Evolutionary conservation across 176 grass and related monocot genomes (phyloP).

Genomic region (Phyllostachys edulis): DNA sequence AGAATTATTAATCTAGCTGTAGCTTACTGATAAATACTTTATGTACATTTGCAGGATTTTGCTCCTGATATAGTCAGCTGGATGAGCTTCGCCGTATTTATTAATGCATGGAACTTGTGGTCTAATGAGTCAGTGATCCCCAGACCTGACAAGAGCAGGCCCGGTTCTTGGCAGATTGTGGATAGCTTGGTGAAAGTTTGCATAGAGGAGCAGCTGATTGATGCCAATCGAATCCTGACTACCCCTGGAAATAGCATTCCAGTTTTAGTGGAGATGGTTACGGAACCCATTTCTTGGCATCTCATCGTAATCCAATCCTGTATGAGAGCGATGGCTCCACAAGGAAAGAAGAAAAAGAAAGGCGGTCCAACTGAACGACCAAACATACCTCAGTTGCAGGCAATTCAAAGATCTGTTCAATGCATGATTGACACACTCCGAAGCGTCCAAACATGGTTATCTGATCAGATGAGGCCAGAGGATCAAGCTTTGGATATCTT

Average conservation of each 20-base stretch:
- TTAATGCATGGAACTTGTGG: slow-evolving; percentile 86
- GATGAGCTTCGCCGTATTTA: slow-evolving; percentile 85
- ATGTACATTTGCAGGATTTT: slow-evolving; percentile 58
- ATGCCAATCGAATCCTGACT: slow-evolving; percentile 40
- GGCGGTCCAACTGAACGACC: slow-evolving; percentile 40
- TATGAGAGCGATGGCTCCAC: slow-evolving; percentile 54
- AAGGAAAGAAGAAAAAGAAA: slow-evolving; percentile 96
- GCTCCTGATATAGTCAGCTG: slow-evolving; percentile 76
- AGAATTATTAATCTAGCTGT: slow-evolving; percentile 5
- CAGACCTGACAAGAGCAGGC: slow-evolving; percentile 29
- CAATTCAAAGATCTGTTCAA: slow-evolving; percentile 57
- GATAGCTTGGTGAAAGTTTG: slow-evolving; percentile 68
- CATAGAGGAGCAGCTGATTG: slow-evolving; percentile 53
- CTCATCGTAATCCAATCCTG: slow-evolving; percentile 74
- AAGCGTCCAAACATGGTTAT: slow-evolving; percentile 56
- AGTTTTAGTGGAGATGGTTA: slow-evolving; percentile 68
- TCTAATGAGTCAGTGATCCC: slow-evolving; percentile 40
- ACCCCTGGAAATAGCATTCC: slow-evolving; percentile 66
- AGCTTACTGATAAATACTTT: slow-evolving; percentile 9
- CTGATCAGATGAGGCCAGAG: slow-evolving; percentile 58
- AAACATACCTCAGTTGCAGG: slow-evolving; percentile 59
- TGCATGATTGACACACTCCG: slow-evolving; percentile 52
- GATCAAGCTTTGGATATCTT: slow-evolving; percentile 68
- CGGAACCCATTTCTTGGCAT: slow-evolving; percentile 89
- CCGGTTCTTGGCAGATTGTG: slow-evolving; percentile 71